phyloP scores from a whole-genome alignment of 2,329 filamentous ascomycete genomes.

The Elsinoe necatrix region DNA sequence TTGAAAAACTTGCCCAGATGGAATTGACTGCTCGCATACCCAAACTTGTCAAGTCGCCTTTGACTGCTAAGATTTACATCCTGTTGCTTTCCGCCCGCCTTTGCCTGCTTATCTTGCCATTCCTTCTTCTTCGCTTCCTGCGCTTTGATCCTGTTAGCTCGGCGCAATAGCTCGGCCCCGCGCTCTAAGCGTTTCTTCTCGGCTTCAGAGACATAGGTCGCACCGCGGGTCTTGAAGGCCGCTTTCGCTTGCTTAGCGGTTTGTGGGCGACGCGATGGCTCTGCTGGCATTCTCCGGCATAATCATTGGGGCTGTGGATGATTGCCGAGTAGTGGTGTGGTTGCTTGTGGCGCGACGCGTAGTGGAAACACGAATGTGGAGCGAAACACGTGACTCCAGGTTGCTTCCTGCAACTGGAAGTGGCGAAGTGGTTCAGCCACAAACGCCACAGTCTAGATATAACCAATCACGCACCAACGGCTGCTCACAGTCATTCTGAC shows the following conservation, averaged over 20 bases:
- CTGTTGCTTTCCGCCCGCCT: conserved; percentile 19
- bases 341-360: background rate
- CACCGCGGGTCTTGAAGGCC: conserved; percentile 28
- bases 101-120: conserved; percentile 26
- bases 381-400: background rate
- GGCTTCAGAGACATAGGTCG: conserved; percentile 25
- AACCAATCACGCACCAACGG: background rate
- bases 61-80: conserved; percentile 26
- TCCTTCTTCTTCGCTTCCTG: conserved; percentile 27
- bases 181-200: conserved; percentile 29
- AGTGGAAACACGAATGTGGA: background rate
- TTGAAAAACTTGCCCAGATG: conserved; percentile 31
- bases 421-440: conserved; percentile 11
- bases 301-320: conserved; percentile 8
- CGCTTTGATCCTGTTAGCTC: conserved; percentile 28
- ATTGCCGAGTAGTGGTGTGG: background rate
- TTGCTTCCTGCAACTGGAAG: conserved; percentile 8
- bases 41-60: conserved; percentile 27
- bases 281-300: conserved; percentile 11
- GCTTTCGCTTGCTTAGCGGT: conserved; percentile 32
- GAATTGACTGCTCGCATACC: conserved; percentile 30
- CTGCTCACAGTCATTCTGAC: background rate
- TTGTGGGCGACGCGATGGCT: conserved; percentile 19
- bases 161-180: conserved; percentile 27
- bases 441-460: background rate